Percentiles rank a stretch among this genome's conserved stretches.
Evolutionary conservation across 2,329 filamentous ascomycete species (phyloP).

Genomic region (Trichoderma gracile): DNA sequence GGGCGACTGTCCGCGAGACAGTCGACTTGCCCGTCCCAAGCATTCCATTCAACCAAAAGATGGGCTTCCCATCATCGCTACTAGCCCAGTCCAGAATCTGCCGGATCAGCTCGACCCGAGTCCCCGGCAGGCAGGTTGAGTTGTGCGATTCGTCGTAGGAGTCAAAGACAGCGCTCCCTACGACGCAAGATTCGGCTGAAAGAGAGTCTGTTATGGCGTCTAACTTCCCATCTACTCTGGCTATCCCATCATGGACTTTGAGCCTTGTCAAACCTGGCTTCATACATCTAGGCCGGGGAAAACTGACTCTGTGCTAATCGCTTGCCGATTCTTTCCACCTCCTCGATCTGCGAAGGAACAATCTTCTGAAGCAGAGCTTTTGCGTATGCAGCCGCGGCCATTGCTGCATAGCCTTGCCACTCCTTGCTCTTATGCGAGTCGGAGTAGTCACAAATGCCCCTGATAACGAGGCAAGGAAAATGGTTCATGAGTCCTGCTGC

Average conservation of each 20-base stretch:
- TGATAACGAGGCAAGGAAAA: constrained; percentile 38
- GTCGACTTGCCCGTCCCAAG: constrained; percentile 9
- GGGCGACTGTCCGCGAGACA: constrained; percentile 1
- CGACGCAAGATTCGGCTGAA: neutral
- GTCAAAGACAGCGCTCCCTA: neutral
- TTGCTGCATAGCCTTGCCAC: constrained; percentile 41
- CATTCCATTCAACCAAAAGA: constrained; percentile 20
- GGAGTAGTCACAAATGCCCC: constrained; percentile 36
- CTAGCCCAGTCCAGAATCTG: neutral
- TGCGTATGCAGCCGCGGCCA: constrained; percentile 35
- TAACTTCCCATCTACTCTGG: neutral
- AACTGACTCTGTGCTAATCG: constrained; percentile 1
- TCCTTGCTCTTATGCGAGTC: constrained; percentile 23
- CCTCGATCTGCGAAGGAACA: neutral
- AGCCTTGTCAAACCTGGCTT: neutral
- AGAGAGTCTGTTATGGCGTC: neutral
- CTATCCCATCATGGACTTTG: neutral
- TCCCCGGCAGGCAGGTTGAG: neutral
- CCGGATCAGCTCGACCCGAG: neutral
- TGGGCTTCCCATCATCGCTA: neutral
- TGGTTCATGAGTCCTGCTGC: neutral
- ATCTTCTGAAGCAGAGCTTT: constrained; percentile 29
- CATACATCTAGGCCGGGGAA: constrained; percentile 20
- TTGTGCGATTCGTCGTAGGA: neutral
- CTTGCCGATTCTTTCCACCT: neutral